phyloP scores from a whole-genome alignment of 2,329 filamentous ascomycete genomes.

The Fragosphaeria purpurea region DNA sequence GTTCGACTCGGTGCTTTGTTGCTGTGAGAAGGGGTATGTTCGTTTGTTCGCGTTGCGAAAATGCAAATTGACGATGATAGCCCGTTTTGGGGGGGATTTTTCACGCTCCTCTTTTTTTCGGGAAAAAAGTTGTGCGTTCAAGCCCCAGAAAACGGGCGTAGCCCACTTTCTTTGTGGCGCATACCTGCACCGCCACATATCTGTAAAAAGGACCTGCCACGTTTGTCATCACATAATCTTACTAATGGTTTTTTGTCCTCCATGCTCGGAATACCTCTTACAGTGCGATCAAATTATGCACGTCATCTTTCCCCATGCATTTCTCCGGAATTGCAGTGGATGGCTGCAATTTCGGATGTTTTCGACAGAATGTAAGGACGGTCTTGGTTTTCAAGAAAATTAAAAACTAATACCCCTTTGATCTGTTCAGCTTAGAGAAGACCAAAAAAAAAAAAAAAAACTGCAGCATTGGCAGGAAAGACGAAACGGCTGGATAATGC shows the following conservation, averaged over 20 bases:
- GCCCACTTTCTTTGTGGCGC: not conserved
- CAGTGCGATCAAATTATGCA: no score
- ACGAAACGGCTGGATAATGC: no score
- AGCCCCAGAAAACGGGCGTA: not conserved
- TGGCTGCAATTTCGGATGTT: not conserved
- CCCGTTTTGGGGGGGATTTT: not conserved
- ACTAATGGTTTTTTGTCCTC: no score
- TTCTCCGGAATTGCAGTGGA: constrained; percentile 1
- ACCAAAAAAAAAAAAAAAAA: no score
- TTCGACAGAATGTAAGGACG: no score
- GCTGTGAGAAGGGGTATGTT: no score
- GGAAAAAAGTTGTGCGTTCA: constrained; percentile 11
- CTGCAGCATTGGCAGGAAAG: no score
- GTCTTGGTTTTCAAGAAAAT: no score
- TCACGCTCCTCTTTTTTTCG: constrained; percentile 7
- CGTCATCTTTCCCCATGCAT: not conserved
- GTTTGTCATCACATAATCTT: not conserved
- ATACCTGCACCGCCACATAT: not conserved
- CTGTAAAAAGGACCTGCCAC: not conserved
- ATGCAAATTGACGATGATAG: not conserved
- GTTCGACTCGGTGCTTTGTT: not conserved
- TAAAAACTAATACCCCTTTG: no score
- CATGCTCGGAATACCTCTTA: no score
- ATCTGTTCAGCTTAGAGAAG: no score
- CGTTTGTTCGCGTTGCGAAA: not conserved